A percentile compares a stretch with the other conserved stretches of the same genome.
Evolutionary conservation across 805 yeast species (phyloP).

Genomic region (Spathaspora passalidarum): DNA sequence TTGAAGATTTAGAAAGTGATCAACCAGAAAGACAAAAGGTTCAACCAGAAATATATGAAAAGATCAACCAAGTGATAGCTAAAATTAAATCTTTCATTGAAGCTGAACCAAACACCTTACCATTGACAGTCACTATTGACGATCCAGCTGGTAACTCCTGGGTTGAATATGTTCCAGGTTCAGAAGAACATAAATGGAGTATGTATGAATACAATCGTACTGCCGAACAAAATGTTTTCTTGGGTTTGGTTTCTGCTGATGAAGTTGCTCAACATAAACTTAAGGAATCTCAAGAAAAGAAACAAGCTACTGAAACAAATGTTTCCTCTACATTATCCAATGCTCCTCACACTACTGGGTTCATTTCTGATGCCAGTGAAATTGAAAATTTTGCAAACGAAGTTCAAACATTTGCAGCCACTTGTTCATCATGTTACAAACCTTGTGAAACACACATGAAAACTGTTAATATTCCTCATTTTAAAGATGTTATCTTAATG

Average conservation of each 20-base stretch:
- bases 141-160: conserved; percentile 98
- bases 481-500: conserved; percentile 96
- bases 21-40: conserved; percentile 74
- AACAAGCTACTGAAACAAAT: conserved; percentile 35
- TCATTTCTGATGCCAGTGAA: conserved; percentile 67
- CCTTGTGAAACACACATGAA: conserved; percentile 95
- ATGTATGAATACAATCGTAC: conserved; percentile 77
- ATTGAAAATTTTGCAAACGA: conserved; percentile 85
- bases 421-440: conserved; percentile 85
- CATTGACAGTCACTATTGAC: conserved; percentile 75
- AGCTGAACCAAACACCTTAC: conserved; percentile 68
- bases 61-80: conserved; percentile 67
- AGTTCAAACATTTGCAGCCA: conserved; percentile 88
- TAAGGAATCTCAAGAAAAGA: conserved; percentile 49
- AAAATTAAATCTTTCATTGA: conserved; percentile 58
- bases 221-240: conserved; percentile 79
- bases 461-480: conserved; percentile 93
- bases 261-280: conserved; percentile 48
- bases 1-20: conserved; percentile 73
- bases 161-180: conserved; percentile 78
- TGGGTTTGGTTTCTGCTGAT: conserved; percentile 77
- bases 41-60: conserved; percentile 72
- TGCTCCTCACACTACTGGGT: conserved; percentile 51
- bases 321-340: conserved; percentile 18
- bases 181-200: conserved; percentile 71